These are phyloP conservation scores for Botrytis squamosa DNA, from an alignment of 2,329 filamentous ascomycete species.

Conservation along the genomic window DNA sequence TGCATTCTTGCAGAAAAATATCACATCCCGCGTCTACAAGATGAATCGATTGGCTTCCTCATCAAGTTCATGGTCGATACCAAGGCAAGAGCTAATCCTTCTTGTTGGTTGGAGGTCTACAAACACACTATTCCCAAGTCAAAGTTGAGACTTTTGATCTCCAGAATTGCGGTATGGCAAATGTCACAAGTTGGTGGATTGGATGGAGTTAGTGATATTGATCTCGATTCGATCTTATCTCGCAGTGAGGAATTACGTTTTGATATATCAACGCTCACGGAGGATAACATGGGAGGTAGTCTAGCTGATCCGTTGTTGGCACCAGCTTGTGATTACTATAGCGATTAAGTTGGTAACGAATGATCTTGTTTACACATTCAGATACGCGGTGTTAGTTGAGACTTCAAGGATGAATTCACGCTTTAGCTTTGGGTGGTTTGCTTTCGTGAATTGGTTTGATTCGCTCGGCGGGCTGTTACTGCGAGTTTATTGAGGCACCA, in stretches of 20 bases:
- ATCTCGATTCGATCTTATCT: background rate
- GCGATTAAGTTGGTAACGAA: background rate
- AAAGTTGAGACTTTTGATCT: background rate
- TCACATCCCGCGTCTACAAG: background rate
- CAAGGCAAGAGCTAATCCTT: background rate
- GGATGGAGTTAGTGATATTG: background rate
- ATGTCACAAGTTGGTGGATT: background rate
- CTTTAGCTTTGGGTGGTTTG: no score
- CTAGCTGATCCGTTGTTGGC: background rate
- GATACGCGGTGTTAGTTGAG: no score
- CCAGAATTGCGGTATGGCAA: constrained; percentile 4
- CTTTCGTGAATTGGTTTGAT: background rate
- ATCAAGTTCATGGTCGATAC: constrained; percentile 11
- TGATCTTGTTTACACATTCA: background rate
- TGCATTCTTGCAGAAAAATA: background rate
- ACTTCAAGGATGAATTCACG: no score
- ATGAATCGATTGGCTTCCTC: background rate
- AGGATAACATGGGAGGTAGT: background rate
- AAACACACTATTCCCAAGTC: background rate
- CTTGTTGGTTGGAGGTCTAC: constrained; percentile 9
- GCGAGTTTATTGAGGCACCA: no score
- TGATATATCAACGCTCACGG: background rate
- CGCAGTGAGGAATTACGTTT: background rate
- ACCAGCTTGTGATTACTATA: background rate
- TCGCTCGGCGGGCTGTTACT: background rate